phyloP scores from a whole-genome alignment of 257 asterid species.

The Ballota nigra region DNA sequence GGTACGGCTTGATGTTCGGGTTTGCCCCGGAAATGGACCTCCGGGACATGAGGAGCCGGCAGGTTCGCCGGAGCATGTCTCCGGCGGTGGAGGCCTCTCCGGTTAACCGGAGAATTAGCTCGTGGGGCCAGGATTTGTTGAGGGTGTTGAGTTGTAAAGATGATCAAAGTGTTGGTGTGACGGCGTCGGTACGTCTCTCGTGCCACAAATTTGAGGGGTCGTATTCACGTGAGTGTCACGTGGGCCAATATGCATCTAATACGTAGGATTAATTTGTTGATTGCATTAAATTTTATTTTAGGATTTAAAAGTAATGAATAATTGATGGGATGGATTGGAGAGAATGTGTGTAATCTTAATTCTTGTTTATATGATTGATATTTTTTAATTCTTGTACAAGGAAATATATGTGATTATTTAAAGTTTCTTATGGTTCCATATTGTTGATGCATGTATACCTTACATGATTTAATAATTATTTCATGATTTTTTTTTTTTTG shows the following conservation, averaged over 20 bases:
- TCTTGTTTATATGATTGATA: background rate
- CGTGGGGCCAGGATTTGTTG: slow-evolving; percentile 47
- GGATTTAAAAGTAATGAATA: background rate
- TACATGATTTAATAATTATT: background rate
- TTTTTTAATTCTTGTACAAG: background rate
- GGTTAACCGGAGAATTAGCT: slow-evolving; percentile 30
- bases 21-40: slow-evolving; percentile 56
- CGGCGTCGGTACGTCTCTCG: slow-evolving; percentile 32
- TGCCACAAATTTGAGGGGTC: slow-evolving; percentile 20
- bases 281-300: background rate
- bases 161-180: slow-evolving; percentile 44
- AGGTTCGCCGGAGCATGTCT: slow-evolving; percentile 43
- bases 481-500: no score
- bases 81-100: slow-evolving; percentile 15
- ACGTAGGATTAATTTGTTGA: background rate
- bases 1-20: slow-evolving; percentile 53
- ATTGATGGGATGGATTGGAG: background rate
- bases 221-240: slow-evolving; percentile 1
- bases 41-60: slow-evolving; percentile 57
- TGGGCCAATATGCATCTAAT: background rate
- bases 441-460: background rate
- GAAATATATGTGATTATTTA: background rate
- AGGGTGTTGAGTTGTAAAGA: slow-evolving; percentile 50
- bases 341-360: background rate
- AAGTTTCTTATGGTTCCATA: background rate